Percentiles rank a stretch among this genome's conserved stretches.
Evolutionary conservation across 805 yeast genomes (phyloP).

Genomic region (Kuraishia cidri): DNA sequence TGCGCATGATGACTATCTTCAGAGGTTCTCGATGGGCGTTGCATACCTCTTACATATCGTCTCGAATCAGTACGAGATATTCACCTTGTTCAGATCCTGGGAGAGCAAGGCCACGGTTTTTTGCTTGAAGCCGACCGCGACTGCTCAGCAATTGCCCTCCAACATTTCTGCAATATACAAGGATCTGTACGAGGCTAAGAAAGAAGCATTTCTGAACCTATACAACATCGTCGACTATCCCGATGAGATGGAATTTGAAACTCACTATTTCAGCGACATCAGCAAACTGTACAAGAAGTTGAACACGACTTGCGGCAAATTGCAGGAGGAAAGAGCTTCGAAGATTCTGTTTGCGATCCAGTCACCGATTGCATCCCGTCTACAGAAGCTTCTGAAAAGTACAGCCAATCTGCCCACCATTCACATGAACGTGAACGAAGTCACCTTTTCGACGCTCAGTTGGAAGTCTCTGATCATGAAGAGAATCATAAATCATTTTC

Average conservation of each 20-base stretch:
- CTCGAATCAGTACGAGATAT: constrained; percentile 70
- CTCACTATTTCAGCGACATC: constrained; percentile 43
- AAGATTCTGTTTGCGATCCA: constrained; percentile 63
- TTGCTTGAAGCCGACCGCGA: constrained; percentile 58
- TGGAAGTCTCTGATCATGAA: constrained; percentile 71
- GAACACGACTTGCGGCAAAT: constrained; percentile 40
- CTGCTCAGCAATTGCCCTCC: constrained; percentile 57
- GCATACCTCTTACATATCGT: constrained; percentile 61
- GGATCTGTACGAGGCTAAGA: constrained; percentile 40
- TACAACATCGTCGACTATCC: constrained; percentile 44
- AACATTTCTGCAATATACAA: constrained; percentile 45
- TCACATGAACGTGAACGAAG: constrained; percentile 47
- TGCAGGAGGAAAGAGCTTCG: constrained; percentile 60
- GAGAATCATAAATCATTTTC: constrained; percentile 58
- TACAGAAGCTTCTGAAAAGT: constrained; percentile 36
- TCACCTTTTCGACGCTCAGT: constrained; percentile 62
- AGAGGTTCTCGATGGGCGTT: constrained; percentile 43
- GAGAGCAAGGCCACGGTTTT: constrained; percentile 38
- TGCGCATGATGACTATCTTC: constrained; percentile 44
- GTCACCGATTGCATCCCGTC: constrained; percentile 47
- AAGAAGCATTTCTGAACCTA: constrained; percentile 29
- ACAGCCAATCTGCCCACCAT: constrained; percentile 54
- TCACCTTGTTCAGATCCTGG: constrained; percentile 60
- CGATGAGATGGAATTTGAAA: constrained; percentile 43
- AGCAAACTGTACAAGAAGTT: constrained; percentile 49